Conservation (phyloP, 163 green algal species). For the Volvox carteri region DNA sequence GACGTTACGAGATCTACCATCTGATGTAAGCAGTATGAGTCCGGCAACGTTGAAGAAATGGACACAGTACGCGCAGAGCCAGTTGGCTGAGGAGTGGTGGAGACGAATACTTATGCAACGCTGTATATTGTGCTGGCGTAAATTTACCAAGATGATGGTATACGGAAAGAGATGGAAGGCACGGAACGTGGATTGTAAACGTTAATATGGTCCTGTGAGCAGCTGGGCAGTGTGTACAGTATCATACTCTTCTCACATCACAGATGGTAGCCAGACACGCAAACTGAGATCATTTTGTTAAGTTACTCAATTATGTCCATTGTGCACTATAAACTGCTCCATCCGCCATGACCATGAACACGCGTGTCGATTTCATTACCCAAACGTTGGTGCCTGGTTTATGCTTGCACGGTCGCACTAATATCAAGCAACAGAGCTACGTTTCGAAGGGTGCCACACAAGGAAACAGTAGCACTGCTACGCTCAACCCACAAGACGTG, state of each 20-base stretch:
- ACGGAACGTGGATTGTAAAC: background rate
- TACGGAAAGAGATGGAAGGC: background rate
- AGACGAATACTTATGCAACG: background rate
- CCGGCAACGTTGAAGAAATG: background rate
- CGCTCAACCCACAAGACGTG: background rate
- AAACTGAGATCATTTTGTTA: too few relatives aligned
- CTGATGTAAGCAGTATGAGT: conserved; percentile 24
- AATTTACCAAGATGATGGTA: background rate
- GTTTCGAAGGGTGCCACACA: background rate
- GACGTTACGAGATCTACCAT: background rate
- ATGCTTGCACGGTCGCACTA: background rate
- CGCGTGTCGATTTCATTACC: background rate
- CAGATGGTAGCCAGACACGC: too few relatives aligned
- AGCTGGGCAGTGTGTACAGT: too few relatives aligned
- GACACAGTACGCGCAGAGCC: background rate
- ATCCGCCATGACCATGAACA: background rate
- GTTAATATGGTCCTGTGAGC: too few relatives aligned
- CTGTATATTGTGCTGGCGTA: background rate
- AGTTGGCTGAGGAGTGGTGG: conserved; percentile 22
- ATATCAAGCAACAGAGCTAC: conserved; percentile 14
- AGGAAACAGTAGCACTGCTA: background rate
- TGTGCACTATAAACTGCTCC: too few relatives aligned
- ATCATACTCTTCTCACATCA: too few relatives aligned
- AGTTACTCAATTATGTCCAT: too few relatives aligned
- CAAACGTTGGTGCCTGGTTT: background rate